These are phyloP conservation scores for Pisolithus tinctorius DNA, from an alignment of 768 basidiomycete species.

Conservation along the genomic window DNA sequence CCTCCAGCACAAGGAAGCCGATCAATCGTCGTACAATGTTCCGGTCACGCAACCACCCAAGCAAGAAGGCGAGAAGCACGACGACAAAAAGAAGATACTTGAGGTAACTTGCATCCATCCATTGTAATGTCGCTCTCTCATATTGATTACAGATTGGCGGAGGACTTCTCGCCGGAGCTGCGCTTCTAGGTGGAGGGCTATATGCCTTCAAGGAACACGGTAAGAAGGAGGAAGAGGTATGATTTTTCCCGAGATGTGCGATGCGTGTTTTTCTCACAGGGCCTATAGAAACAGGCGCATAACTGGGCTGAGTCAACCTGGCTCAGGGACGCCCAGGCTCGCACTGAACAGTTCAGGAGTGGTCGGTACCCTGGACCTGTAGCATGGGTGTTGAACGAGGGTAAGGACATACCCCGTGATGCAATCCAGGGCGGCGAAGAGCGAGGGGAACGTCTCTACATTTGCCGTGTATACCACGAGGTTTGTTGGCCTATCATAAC, in stretches of 20 bases:
- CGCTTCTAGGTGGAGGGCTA: slow-evolving; percentile 43
- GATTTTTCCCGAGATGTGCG: background rate
- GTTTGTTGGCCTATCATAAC: slow-evolving; percentile 26
- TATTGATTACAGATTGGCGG: slow-evolving; percentile 48
- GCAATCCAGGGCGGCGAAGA: slow-evolving; percentile 57
- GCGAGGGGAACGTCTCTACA: slow-evolving; percentile 44
- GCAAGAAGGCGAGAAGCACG: slow-evolving; percentile 45
- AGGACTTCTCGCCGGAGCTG: slow-evolving; percentile 51
- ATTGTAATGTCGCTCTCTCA: background rate
- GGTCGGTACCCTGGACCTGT: slow-evolving; percentile 40
- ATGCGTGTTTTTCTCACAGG: background rate
- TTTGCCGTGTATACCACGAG: slow-evolving; percentile 53
- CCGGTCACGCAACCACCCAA: slow-evolving; percentile 22
- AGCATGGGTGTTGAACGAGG: slow-evolving; percentile 58
- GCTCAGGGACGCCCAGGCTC: slow-evolving; percentile 49
- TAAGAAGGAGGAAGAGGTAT: slow-evolving; percentile 51
- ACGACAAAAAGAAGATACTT: slow-evolving; percentile 50
- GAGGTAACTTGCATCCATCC: slow-evolving; percentile 33
- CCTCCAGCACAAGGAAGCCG: slow-evolving; percentile 21
- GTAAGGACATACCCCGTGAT: slow-evolving; percentile 49
- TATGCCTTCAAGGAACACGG: slow-evolving; percentile 50
- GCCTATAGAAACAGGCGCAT: slow-evolving; percentile 40
- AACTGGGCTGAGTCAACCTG: slow-evolving; percentile 48
- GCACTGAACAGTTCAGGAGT: slow-evolving; percentile 42
- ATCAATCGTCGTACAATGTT: slow-evolving; percentile 14